Conservation (phyloP, 2,329 filamentous ascomycete species). For the Paracamarosporium sp. region DNA sequence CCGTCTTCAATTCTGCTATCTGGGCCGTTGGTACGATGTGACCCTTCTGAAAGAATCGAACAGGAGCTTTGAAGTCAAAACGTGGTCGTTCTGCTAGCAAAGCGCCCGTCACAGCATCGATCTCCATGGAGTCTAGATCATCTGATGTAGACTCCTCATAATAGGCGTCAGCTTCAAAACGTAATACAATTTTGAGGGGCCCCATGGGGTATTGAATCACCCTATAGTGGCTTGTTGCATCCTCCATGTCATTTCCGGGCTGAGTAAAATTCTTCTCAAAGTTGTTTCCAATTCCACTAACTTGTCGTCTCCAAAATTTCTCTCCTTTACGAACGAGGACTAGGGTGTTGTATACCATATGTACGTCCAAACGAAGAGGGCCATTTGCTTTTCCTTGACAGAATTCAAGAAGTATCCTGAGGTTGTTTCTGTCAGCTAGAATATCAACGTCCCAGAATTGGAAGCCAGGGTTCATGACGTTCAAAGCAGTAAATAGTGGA, state of each 20-base stretch:
- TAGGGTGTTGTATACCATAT: constrained; percentile 30
- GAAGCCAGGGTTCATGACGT: constrained; percentile 28
- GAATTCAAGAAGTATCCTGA: constrained; percentile 34
- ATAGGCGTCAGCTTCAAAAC: constrained; percentile 40
- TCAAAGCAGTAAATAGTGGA: constrained; percentile 33
- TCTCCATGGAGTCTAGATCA: constrained; percentile 15
- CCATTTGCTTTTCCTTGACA: constrained; percentile 30
- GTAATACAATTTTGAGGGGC: constrained; percentile 28
- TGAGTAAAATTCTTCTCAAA: constrained; percentile 36
- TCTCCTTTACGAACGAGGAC: constrained; percentile 33
- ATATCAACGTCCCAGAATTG: constrained; percentile 31
- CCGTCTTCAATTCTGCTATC: constrained; percentile 35
- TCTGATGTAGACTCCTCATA: constrained; percentile 26
- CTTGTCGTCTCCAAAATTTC: constrained; percentile 26
- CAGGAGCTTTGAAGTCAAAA: constrained; percentile 23
- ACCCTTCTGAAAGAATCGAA: constrained; percentile 32
- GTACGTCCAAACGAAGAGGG: constrained; percentile 32
- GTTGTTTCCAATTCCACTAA: constrained; percentile 24
- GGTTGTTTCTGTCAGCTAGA: constrained; percentile 37
- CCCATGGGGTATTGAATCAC: constrained; percentile 37
- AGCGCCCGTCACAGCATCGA: constrained; percentile 19
- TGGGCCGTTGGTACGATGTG: constrained; percentile 28
- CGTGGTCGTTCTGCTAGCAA: constrained; percentile 10
- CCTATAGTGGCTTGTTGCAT: constrained; percentile 38
- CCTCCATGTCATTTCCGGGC: constrained; percentile 25